Conservation (phyloP, 2,329 filamentous ascomycete species). For the Fusarium sp. region DNA sequence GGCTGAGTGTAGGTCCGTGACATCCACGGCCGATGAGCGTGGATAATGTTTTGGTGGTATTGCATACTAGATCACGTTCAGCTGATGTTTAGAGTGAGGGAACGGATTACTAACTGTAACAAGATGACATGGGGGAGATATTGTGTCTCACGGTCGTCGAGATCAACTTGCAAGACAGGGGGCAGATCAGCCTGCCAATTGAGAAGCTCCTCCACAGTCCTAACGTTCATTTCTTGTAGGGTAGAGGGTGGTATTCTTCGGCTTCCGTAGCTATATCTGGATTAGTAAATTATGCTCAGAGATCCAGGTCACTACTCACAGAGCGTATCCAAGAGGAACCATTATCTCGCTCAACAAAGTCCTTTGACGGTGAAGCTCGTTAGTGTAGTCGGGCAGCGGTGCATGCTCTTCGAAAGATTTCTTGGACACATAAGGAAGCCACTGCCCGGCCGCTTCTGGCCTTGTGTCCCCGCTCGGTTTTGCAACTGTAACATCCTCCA, state of each 20-base stretch:
- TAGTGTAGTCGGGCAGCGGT: conserved; percentile 30
- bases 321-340: conserved; percentile 42
- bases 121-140: conserved; percentile 47
- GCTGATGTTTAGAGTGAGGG: not conserved
- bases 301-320: conserved; percentile 28
- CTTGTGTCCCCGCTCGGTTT: conserved; percentile 35
- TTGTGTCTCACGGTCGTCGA: conserved; percentile 26
- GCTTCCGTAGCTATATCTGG: conserved; percentile 38
- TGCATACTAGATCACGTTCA: conserved; percentile 41
- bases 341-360: conserved; percentile 43
- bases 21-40: conserved; percentile 48
- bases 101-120: conserved; percentile 36
- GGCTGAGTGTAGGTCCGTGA: conserved; percentile 43
- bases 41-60: conserved; percentile 48
- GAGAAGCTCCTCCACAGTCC: conserved; percentile 35
- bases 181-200: conserved; percentile 42
- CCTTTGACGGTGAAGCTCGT: conserved; percentile 34
- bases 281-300: not conserved
- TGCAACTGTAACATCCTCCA: conserved; percentile 46
- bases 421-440: conserved; percentile 33
- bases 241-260: conserved; percentile 25
- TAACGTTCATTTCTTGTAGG: conserved; percentile 41
- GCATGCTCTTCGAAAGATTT: conserved; percentile 24
- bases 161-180: conserved; percentile 35
- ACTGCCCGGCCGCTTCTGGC: conserved; percentile 12